These are phyloP conservation scores for Solanum pennellii DNA, from an alignment of 257 asterid species.

Conservation along the genomic window DNA sequence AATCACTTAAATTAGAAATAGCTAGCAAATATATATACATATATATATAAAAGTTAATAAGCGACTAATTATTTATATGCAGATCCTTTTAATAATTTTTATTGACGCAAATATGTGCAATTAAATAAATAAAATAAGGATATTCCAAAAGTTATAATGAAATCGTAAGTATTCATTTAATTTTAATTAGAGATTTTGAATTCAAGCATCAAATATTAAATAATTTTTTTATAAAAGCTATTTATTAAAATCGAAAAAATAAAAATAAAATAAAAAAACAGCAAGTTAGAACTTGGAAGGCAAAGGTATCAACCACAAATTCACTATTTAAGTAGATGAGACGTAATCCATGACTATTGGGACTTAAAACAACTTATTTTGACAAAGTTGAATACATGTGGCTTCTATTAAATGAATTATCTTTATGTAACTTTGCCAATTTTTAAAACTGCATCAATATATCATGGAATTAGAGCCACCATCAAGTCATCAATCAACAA, in stretches of 20 bases:
- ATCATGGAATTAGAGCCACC: background rate
- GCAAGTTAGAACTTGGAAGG: background rate
- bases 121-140: background rate
- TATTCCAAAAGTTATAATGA: background rate
- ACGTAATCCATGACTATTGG: background rate
- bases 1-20: too few species aligned
- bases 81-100: background rate
- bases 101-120: background rate
- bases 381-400: background rate
- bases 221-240: background rate
- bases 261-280: background rate
- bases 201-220: fast-evolving
- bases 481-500: background rate
- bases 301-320: background rate
- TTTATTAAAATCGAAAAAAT: background rate
- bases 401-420: background rate
- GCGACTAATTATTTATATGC: background rate
- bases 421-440: background rate
- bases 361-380: background rate
- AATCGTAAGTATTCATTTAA: background rate
- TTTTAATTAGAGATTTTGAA: background rate
- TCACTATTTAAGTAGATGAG: background rate
- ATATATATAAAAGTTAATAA: too few species aligned
- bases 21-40: too few species aligned
- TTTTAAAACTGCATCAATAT: background rate